A percentile compares a stretch with the other conserved stretches of the same genome.
Conservation (phyloP, 2,329 filamentous ascomycete species). For the Rhinocladiella mackenziei region DNA sequence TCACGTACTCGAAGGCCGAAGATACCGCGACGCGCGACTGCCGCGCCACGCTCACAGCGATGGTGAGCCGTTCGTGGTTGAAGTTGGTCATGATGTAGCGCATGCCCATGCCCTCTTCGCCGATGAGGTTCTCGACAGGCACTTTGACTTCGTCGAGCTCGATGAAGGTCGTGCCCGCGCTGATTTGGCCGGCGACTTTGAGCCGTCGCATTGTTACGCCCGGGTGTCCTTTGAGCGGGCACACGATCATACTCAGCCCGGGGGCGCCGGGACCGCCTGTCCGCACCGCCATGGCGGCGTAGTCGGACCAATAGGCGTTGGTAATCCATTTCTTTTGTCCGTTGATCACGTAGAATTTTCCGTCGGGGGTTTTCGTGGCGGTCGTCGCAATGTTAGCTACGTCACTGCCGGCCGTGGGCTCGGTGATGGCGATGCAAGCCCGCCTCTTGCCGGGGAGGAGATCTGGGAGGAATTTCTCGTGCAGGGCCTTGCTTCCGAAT, state of each 20-base stretch:
- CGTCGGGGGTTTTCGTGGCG: conserved; percentile 58
- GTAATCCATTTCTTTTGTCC: conserved; percentile 81
- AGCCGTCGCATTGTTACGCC: conserved; percentile 66
- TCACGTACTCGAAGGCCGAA: conserved; percentile 58
- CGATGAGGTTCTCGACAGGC: conserved; percentile 66
- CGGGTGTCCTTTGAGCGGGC: conserved; percentile 63
- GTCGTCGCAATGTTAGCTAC: conserved; percentile 70
- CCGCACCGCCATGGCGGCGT: conserved; percentile 66
- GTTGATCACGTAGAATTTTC: conserved; percentile 60
- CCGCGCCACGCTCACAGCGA: conserved; percentile 61
- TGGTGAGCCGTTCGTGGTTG: conserved; percentile 70
- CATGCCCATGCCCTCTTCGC: conserved; percentile 67
- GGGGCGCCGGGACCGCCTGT: conserved; percentile 62
- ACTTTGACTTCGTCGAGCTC: conserved; percentile 72
- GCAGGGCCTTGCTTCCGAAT: conserved; percentile 59
- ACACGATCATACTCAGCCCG: conserved; percentile 64
- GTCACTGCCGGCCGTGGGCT: conserved; percentile 69
- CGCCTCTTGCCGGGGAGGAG: conserved; percentile 63
- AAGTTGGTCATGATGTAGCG: conserved; percentile 73
- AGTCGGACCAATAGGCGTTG: conserved; percentile 67
- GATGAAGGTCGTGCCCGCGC: conserved; percentile 69
- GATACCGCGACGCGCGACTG: conserved; percentile 58
- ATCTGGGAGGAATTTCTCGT: conserved; percentile 64
- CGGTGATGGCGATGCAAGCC: conserved; percentile 73
- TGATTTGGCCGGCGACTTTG: conserved; percentile 62